Evolutionary conservation across 176 grass and related monocot species (phyloP), one percentile per base, ranked within the genome.

Genomic region (Areca catechu): DNA sequence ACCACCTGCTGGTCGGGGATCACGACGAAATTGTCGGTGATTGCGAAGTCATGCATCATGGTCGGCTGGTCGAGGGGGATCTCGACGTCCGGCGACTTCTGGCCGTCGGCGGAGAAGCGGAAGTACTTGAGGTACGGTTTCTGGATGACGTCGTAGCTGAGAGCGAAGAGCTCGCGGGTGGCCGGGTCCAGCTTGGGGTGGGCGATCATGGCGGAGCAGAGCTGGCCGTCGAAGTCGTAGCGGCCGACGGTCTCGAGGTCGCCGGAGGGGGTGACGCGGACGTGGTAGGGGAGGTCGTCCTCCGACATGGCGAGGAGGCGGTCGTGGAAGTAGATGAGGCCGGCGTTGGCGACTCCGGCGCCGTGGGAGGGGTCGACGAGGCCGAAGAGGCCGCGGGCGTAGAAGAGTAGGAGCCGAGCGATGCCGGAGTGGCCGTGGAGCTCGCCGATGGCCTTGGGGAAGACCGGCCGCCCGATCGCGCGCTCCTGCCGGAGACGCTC

Each of bases 221-320:
- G 87, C 66, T 92, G 83, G 0, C 86, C 83, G 6, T 48, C 27
- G 78, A 97, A 97, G 70, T 97, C 66, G 52, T 75, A 88, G 4
- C 87, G 64, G 0, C 75, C 87, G 19, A 85, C 83, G 4, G 93
- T 97, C 52, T 85, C 55, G 53, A 97, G 82, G 48, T 97, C 87
- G 4, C 83, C 93, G 25, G 72, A 71, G 20, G 48, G 16, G 0
- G 83, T 88, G 51, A 97, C 28, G n/a, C 81, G 80, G 21, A 97
- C 93, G 56, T 97, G 87, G 73, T 97, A 97, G 0, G 93, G 93
- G 47, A 88, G 84, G 78, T 97, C 93, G 61, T 97, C 87, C 74
- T 97, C 93, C 3, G 93, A 97, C 93, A 97, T 97, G 83, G 93
- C 93, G 64, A 97, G 83, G 29, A 97, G 85, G 70, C 75, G 93